Evolutionary conservation across 179 eudicot species (phyloP).

Genomic region (Sideroxylon spinosum): DNA sequence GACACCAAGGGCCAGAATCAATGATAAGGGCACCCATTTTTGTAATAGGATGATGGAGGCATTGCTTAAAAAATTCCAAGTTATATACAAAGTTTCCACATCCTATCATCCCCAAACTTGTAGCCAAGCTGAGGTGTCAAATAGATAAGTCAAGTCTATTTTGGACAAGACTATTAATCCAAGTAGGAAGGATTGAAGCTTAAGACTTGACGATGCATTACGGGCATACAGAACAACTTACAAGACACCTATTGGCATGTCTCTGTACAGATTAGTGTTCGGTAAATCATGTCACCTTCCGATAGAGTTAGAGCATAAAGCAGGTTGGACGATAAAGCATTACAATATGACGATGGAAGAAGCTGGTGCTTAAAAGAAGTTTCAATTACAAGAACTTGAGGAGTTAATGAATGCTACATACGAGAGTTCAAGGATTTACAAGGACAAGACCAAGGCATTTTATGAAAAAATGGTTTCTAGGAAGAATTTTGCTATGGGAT

Average conservation of each 20-base stretch:
- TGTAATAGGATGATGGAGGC: background rate
- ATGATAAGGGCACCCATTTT: constrained; percentile 9
- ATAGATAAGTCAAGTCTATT: constrained; percentile 10
- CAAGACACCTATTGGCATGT: constrained; percentile 10
- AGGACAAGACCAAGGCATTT: constrained; percentile 12
- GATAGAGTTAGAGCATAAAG: constrained; percentile 10
- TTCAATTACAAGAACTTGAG: constrained; percentile 10
- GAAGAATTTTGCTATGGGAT: background rate
- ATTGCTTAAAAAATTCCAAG: constrained; percentile 6
- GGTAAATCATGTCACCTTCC: constrained; percentile 14
- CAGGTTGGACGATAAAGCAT: constrained; percentile 13
- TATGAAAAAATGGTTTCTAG: constrained; percentile 9
- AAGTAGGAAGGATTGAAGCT: constrained; percentile 13
- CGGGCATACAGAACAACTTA: background rate
- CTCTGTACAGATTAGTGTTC: constrained; percentile 12
- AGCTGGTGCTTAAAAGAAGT: background rate
- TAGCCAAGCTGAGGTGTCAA: background rate
- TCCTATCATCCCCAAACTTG: background rate
- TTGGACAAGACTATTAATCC: background rate
- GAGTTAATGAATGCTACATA: constrained; percentile 3
- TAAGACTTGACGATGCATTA: background rate
- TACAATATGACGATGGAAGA: constrained; percentile 14
- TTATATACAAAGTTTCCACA: background rate
- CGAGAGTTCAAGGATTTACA: constrained; percentile 12
- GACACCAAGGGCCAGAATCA: background rate